phyloP scores from a whole-genome alignment of 257 asterid species.

The Buddleja alternifolia region DNA sequence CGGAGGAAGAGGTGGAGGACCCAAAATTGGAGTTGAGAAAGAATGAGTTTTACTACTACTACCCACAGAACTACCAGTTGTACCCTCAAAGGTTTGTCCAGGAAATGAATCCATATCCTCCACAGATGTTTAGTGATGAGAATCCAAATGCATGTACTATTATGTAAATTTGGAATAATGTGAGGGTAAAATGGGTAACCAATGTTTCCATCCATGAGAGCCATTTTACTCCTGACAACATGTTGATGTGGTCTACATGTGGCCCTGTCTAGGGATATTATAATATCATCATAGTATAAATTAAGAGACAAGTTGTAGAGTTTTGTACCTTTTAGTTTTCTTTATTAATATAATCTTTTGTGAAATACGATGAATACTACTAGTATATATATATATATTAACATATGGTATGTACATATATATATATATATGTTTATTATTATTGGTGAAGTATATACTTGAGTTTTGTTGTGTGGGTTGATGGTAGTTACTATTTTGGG shows the following conservation, averaged over 20 bases:
- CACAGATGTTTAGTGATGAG: slow-evolving; percentile 67
- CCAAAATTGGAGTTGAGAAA: slow-evolving; percentile 45
- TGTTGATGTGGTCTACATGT: slow-evolving; percentile 41
- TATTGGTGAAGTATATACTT: slow-evolving; percentile 3
- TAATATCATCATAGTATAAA: slow-evolving; percentile 9
- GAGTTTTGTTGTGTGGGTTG: not conserved
- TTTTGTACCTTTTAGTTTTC: slow-evolving; percentile 27
- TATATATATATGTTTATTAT: too few relatives aligned
- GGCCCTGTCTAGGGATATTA: slow-evolving; percentile 31
- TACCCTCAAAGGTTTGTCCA: slow-evolving; percentile 45
- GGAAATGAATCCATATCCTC: slow-evolving; percentile 49
- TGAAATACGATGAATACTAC: slow-evolving; percentile 29
- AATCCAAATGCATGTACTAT: slow-evolving; percentile 62
- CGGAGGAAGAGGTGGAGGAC: slow-evolving; percentile 34
- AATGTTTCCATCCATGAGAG: not conserved
- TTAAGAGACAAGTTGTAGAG: slow-evolving; percentile 30
- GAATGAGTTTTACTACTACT: slow-evolving; percentile 48
- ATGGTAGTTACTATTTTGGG: not conserved
- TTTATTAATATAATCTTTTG: slow-evolving; percentile 35
- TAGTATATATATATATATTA: slow-evolving; percentile 14
- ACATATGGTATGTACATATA: slow-evolving; percentile 1
- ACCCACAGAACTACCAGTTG: slow-evolving; percentile 43
- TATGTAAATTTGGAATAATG: slow-evolving; percentile 40
- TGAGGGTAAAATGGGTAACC: slow-evolving; percentile 32
- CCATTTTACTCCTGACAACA: slow-evolving; percentile 23